Conservation (phyloP, 257 asterid species). For the Lantana camara region DNA sequence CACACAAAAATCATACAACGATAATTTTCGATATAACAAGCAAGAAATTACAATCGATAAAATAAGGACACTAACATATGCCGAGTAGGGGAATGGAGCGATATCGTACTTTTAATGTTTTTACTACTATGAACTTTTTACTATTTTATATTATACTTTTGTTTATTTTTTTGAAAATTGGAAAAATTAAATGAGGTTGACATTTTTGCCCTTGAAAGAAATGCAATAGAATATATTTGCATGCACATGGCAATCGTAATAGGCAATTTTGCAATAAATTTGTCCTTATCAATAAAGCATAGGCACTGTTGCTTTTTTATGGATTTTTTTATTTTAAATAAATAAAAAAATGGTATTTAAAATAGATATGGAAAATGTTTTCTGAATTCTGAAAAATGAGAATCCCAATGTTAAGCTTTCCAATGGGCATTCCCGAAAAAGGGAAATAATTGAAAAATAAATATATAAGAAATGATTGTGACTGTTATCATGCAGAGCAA, state of each 20-base stretch:
- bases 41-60: too few species aligned
- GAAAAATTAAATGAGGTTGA: background rate
- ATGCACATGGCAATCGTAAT: conserved; percentile 48
- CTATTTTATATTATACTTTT: background rate
- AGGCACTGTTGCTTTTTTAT: background rate
- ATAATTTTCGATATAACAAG: too few species aligned
- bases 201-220: conserved; percentile 2
- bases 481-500: conserved; percentile 47
- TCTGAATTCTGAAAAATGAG: conserved; percentile 50
- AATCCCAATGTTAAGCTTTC: conserved; percentile 52
- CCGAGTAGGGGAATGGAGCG: too few species aligned
- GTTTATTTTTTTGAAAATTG: background rate
- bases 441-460: conserved; percentile 30
- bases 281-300: conserved; percentile 33
- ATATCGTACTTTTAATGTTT: too few species aligned
- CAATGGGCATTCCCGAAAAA: conserved; percentile 32
- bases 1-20: too few species aligned
- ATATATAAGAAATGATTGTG: conserved; percentile 32
- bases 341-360: background rate
- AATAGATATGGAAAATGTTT: conserved; percentile 24
- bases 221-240: background rate
- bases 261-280: conserved; percentile 28
- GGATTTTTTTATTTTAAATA: background rate
- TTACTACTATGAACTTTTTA: too few species aligned
- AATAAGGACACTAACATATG: too few species aligned